Evolutionary conservation across 768 basidiomycete species (phyloP).

Genomic region (Artomyces pyxidatus): DNA sequence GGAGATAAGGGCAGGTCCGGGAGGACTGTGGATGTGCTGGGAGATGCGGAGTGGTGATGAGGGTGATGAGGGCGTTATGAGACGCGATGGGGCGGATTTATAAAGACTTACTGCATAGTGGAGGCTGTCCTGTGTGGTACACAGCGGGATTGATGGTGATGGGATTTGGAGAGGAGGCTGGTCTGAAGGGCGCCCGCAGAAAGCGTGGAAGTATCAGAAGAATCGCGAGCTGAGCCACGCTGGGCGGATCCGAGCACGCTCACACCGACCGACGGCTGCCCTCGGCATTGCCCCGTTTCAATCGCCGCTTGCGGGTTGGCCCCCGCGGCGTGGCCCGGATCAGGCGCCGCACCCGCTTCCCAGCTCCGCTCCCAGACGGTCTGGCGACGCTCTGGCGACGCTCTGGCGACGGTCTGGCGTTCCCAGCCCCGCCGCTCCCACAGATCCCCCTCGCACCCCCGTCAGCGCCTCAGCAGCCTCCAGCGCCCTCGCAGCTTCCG

Average conservation of each 20-base stretch:
- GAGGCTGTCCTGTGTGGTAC: constrained; percentile 9
- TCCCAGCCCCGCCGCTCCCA: too few relatives aligned
- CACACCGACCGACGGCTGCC: not conserved
- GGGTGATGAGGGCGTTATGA: not conserved
- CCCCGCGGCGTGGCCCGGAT: not conserved
- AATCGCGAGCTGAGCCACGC: too few relatives aligned
- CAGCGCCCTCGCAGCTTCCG: too few relatives aligned
- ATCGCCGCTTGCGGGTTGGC: not conserved
- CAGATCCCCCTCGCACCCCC: too few relatives aligned
- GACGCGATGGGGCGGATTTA: constrained; percentile 6
- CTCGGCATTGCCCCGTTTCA: not conserved
- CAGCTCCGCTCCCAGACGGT: not conserved
- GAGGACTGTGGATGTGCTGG: constrained; percentile 4
- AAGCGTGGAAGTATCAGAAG: constrained; percentile 15
- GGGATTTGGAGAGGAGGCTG: constrained; percentile 8
- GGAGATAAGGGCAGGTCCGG: constrained; percentile 9
- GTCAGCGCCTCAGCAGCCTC: too few relatives aligned
- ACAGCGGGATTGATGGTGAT: constrained; percentile 11
- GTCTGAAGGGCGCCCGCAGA: constrained; percentile 13
- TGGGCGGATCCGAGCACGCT: not conserved
- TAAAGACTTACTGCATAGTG: constrained; percentile 16
- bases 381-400: not conserved
- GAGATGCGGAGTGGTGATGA: not conserved
- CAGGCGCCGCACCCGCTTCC: not conserved
- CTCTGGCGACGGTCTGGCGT: not conserved